Evolutionary conservation across 2,329 filamentous ascomycete genomes (phyloP).

Genomic region (Cordyceps cateniannulata): DNA sequence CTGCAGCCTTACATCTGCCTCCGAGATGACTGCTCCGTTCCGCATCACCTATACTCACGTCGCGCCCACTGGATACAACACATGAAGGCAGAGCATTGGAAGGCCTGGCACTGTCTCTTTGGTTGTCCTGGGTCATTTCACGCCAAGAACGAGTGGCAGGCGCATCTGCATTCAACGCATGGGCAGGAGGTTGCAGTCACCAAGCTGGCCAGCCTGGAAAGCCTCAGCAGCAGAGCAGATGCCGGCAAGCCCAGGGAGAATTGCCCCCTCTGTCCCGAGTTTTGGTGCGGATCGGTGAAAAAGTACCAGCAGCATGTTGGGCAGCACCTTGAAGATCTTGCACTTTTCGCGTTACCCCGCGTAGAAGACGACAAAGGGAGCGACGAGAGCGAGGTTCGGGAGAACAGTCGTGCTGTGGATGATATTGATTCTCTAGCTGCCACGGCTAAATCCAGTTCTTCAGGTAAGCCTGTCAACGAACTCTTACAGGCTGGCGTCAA

Average conservation of each 20-base stretch:
- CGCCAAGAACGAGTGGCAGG: background rate
- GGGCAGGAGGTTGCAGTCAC: background rate
- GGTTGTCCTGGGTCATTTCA: background rate
- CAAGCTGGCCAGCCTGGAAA: background rate
- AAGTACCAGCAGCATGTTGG: background rate
- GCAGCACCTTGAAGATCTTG: background rate
- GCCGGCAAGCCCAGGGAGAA: background rate
- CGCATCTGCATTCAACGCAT: background rate
- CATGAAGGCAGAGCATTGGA: background rate
- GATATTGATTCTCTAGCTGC: background rate
- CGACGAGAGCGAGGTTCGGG: background rate
- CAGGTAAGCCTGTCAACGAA: no score
- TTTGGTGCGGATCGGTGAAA: background rate
- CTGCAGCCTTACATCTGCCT: conserved; percentile 8
- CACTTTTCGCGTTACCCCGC: background rate
- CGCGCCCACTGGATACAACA: background rate
- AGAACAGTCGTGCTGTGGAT: background rate
- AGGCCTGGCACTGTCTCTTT: background rate
- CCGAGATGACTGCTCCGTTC: background rate
- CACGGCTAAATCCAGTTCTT: background rate
- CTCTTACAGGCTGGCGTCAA: no score
- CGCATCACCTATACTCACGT: background rate
- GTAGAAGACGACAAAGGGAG: background rate
- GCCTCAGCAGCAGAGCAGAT: background rate
- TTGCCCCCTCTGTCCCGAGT: background rate